Percentiles rank a stretch among this genome's conserved stretches.
Evolutionary conservation across 2,329 filamentous ascomycete species (phyloP).

Genomic region (Apiospora phragmitis): DNA sequence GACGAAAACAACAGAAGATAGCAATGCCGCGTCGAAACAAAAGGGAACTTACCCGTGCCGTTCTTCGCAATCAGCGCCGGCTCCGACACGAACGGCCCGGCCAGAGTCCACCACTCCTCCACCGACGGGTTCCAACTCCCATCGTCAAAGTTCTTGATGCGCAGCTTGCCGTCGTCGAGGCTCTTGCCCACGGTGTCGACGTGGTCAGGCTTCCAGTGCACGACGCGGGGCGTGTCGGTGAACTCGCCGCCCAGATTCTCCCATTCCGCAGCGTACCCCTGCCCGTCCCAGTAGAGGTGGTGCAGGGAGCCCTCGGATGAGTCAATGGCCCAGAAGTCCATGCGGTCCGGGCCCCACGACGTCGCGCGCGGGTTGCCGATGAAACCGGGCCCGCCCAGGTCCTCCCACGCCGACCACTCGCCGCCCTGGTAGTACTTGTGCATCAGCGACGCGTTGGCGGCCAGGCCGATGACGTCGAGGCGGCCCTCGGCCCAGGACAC

Average conservation of each 20-base stretch:
- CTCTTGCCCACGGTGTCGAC: conserved; percentile 23
- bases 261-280: conserved; percentile 16
- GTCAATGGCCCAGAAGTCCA: conserved; percentile 22
- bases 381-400: conserved; percentile 20
- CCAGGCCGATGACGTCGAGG: conserved; percentile 19
- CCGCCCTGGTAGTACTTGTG: conserved; percentile 19
- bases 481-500: conserved; percentile 20
- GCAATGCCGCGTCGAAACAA: no score
- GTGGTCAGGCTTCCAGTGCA: conserved; percentile 17
- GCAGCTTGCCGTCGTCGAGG: conserved; percentile 14
- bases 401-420: conserved; percentile 22
- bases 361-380: conserved; percentile 18
- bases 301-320: conserved; percentile 12
- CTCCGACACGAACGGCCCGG: conserved; percentile 21
- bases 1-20: not conserved
- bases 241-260: conserved; percentile 22
- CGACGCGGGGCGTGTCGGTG: conserved; percentile 21
- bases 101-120: conserved; percentile 18
- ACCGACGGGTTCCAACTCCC: conserved; percentile 19
- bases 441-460: conserved; percentile 15
- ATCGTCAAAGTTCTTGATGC: conserved; percentile 21
- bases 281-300: conserved; percentile 22
- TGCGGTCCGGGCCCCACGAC: conserved; percentile 20
- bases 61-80: conserved; percentile 17
- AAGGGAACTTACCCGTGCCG: conserved; percentile 15